Percentiles rank a stretch among this genome's conserved stretches.
phyloP scores from a whole-genome alignment of 306 rosid species.

The Betula pendula region DNA sequence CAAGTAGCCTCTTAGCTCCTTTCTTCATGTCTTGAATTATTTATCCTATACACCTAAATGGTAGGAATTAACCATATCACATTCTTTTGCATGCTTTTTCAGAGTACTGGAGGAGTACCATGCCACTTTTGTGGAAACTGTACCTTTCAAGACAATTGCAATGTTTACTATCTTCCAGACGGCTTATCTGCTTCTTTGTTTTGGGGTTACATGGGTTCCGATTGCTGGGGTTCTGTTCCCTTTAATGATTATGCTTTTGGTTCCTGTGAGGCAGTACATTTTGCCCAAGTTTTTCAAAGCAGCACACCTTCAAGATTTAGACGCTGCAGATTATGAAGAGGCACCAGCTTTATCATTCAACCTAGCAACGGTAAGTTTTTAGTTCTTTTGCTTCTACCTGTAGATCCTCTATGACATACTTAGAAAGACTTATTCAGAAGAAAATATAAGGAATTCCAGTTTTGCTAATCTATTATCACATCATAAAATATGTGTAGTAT shows the following conservation, averaged over 20 bases:
- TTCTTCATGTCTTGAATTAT: constrained; percentile 3
- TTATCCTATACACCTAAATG: neutral
- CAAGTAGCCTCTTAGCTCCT: constrained; percentile 46
- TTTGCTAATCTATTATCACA: neutral
- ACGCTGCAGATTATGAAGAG: constrained; percentile 81
- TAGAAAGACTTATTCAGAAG: neutral
- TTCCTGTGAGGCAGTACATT: constrained; percentile 83
- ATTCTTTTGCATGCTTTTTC: constrained; percentile 17
- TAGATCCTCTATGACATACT: neutral
- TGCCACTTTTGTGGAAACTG: constrained; percentile 66
- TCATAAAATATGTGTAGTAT: neutral
- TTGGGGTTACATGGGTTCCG: constrained; percentile 82
- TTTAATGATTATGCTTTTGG: constrained; percentile 80
- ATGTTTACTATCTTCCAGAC: constrained; percentile 66
- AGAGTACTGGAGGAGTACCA: constrained; percentile 65
- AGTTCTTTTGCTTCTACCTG: neutral
- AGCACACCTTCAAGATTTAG: constrained; percentile 75
- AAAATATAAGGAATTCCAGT: neutral
- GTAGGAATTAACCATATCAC: neutral
- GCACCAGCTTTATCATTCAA: constrained; percentile 50
- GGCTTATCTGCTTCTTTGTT: constrained; percentile 68
- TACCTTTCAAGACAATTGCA: constrained; percentile 73
- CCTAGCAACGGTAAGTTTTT: constrained; percentile 45
- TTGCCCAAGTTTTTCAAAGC: constrained; percentile 76
- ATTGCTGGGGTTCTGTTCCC: constrained; percentile 81